Percentiles rank a stretch among this genome's conserved stretches.
phyloP scores from a whole-genome alignment of 2,329 filamentous ascomycete genomes.

The Claviceps digitariae region DNA sequence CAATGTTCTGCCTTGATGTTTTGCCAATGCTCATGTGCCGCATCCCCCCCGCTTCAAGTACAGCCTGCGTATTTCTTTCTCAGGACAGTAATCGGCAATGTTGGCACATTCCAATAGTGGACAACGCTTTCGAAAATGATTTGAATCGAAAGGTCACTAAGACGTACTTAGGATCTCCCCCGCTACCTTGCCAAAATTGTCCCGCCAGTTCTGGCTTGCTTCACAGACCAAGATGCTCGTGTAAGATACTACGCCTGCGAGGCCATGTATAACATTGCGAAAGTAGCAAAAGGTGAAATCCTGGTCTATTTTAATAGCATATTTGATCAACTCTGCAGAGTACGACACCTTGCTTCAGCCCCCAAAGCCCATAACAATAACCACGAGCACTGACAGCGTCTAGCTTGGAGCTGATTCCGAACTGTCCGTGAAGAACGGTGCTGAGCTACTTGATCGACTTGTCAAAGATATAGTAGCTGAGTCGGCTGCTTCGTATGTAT shows the following conservation, averaged over 20 bases:
- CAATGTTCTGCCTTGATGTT: background rate
- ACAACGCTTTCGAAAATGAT: background rate
- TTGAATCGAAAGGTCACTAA: background rate
- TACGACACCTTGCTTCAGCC: constrained; percentile 23
- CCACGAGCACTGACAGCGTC: constrained; percentile 1
- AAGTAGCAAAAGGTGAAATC: constrained; percentile 96
- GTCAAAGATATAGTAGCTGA: constrained; percentile 95
- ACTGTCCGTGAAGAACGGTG: constrained; percentile 93
- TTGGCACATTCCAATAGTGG: background rate
- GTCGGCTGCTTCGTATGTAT: constrained; percentile 88
- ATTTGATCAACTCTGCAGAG: constrained; percentile 94
- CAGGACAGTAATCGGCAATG: background rate
- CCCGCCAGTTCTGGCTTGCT: constrained; percentile 90
- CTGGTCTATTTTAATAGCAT: constrained; percentile 96
- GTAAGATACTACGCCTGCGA: constrained; percentile 98
- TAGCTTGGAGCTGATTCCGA: constrained; percentile 93
- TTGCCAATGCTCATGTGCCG: background rate
- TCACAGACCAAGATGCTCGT: constrained; percentile 92
- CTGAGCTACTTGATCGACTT: constrained; percentile 83
- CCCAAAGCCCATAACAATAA: background rate
- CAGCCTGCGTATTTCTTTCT: background rate
- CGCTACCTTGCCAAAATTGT: constrained; percentile 89
- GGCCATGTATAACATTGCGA: constrained; percentile 99
- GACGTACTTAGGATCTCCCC: constrained; percentile 59
- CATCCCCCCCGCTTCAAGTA: background rate